Conservation (phyloP, 495 filamentous ascomycete genomes). For the Talaromyces adpressus region DNA sequence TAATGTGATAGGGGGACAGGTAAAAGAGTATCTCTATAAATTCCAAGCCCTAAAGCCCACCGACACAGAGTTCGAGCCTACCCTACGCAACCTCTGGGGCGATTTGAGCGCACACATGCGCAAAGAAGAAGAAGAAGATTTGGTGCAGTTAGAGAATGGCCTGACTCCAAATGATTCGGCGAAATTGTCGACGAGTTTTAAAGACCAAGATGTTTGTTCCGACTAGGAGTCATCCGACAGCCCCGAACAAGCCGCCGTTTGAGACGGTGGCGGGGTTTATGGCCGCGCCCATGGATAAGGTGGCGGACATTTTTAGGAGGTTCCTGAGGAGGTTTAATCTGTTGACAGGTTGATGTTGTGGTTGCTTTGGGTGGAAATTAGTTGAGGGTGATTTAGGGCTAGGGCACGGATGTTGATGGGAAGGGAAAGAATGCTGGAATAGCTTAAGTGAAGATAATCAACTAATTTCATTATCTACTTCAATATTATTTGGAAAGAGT, state of each 20-base stretch:
- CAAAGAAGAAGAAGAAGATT: constrained; percentile 49
- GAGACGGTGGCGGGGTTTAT: constrained; percentile 13
- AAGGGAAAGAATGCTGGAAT: not conserved
- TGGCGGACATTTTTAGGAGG: constrained; percentile 11
- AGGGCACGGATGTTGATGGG: not conserved
- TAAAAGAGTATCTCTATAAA: constrained; percentile 50
- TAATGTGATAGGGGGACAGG: constrained; percentile 17
- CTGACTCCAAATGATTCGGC: constrained; percentile 32
- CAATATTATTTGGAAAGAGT: too few species aligned
- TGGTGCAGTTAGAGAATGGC: constrained; percentile 43
- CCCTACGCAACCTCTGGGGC: constrained; percentile 41
- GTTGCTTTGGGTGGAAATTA: not conserved
- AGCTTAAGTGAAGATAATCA: too few species aligned
- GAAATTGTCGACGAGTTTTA: constrained; percentile 41
- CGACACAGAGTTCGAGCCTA: constrained; percentile 40
- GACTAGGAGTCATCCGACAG: constrained; percentile 44
- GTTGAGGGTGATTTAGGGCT: not conserved
- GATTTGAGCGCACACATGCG: constrained; percentile 47
- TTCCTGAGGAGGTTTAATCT: constrained; percentile 9
- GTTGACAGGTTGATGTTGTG: too few species aligned
- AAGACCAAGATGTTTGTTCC: constrained; percentile 55
- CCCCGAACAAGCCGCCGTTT: constrained; percentile 16
- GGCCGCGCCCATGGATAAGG: constrained; percentile 12
- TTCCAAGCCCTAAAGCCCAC: constrained; percentile 47
- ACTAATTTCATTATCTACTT: too few species aligned